phyloP scores from a whole-genome alignment of 352 stramenopile genomes.

The Globisporangium polare region DNA sequence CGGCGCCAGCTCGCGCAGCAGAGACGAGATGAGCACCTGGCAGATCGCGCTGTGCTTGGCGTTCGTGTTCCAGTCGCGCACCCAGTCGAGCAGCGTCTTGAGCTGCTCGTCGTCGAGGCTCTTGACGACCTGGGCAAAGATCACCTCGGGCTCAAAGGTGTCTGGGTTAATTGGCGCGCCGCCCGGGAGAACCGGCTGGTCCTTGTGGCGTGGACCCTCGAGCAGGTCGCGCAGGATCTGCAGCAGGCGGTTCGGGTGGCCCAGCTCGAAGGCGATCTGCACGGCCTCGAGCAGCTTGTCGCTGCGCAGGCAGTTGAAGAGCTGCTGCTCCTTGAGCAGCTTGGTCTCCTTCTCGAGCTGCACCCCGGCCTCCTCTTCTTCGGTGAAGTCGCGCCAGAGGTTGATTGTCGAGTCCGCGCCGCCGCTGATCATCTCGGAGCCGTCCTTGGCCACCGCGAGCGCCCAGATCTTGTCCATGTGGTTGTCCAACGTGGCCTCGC shows the following conservation, averaged over 20 bases:
- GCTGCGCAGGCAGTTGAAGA: constrained; percentile 92
- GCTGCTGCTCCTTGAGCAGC: constrained; percentile 93
- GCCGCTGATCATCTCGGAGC: constrained; percentile 90
- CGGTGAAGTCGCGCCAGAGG: constrained; percentile 94
- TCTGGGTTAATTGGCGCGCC: constrained; percentile 41
- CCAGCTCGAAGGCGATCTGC: constrained; percentile 89
- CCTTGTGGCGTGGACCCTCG: constrained; percentile 67
- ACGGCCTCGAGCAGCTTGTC: constrained; percentile 88
- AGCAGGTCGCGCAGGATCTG: constrained; percentile 85
- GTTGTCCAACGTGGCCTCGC: constrained; percentile 94
- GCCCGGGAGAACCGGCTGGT: constrained; percentile 41
- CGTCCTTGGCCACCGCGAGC: constrained; percentile 86
- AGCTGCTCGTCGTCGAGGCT: constrained; percentile 85
- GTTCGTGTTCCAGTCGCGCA: constrained; percentile 98
- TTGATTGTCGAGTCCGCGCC: constrained; percentile 94
- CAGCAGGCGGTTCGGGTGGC: constrained; percentile 93
- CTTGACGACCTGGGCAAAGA: constrained; percentile 59
- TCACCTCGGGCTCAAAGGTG: constrained; percentile 52
- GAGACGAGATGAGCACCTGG: constrained; percentile 91
- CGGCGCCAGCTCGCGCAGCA: constrained; percentile 75
- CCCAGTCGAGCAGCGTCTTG: constrained; percentile 90
- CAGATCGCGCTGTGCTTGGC: constrained; percentile 91
- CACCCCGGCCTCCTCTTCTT: constrained; percentile 82
- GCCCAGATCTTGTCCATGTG: constrained; percentile 98
- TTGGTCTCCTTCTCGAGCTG: constrained; percentile 86